Evolutionary conservation across 2,329 filamentous ascomycete species (phyloP).

Genomic region (Aspergillus fumigatus): DNA sequence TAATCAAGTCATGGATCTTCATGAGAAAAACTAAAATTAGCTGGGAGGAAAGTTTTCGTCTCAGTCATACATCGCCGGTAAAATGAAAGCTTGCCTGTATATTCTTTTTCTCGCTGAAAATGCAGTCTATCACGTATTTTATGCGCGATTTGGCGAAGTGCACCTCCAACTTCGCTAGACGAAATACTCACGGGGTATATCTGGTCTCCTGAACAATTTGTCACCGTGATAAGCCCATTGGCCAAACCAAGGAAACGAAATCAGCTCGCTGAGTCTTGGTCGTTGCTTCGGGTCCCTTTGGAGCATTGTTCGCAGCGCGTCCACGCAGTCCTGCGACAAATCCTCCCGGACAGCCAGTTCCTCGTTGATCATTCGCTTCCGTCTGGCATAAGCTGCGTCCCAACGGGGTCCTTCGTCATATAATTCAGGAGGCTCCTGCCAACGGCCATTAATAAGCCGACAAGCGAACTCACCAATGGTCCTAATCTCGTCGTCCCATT

Average conservation of each 20-base stretch:
- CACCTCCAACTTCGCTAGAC: background rate
- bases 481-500: constrained; percentile 6
- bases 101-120: background rate
- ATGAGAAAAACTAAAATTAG: background rate
- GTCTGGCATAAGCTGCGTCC: constrained; percentile 8
- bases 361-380: constrained; percentile 22
- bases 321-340: constrained; percentile 29
- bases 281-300: constrained; percentile 18
- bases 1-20: background rate
- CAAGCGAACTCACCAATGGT: background rate
- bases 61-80: background rate
- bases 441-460: background rate
- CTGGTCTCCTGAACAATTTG: background rate
- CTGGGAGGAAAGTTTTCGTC: background rate
- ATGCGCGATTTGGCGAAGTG: background rate
- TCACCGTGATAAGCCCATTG: constrained; percentile 9
- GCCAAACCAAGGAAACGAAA: constrained; percentile 24
- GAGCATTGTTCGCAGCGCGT: constrained; percentile 23
- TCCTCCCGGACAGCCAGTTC: constrained; percentile 22
- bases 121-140: background rate
- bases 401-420: background rate
- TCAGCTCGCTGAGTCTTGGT: constrained; percentile 20
- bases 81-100: background rate
- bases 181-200: background rate
- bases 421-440: background rate